Conservation (phyloP, 2,329 filamentous ascomycete genomes). For the Penicillium sp. region DNA sequence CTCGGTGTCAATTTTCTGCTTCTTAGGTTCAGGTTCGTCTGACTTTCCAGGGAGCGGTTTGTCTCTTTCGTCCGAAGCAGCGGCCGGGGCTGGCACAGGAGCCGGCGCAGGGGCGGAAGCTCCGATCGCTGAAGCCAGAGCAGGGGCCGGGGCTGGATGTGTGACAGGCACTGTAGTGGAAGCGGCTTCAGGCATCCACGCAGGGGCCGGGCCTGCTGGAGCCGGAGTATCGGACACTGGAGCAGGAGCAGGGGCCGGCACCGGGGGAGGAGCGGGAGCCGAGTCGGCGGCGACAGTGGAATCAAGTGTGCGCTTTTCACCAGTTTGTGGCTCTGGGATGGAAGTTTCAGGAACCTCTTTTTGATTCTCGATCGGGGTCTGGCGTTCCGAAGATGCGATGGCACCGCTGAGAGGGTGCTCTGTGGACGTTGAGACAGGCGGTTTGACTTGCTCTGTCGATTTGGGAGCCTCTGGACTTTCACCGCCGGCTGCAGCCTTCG, state of each 20-base stretch:
- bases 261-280: neutral
- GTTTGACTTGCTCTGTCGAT: constrained; percentile 11
- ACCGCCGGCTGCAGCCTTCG: constrained; percentile 2
- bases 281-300: constrained; percentile 3
- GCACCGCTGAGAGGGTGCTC: constrained; percentile 5
- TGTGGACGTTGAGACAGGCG: constrained; percentile 7
- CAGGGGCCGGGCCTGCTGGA: neutral
- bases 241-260: neutral
- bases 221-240: neutral
- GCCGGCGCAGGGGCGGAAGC: neutral
- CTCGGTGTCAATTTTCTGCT: constrained; percentile 35
- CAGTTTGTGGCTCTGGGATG: constrained; percentile 11
- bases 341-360: neutral
- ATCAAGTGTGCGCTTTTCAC: constrained; percentile 27
- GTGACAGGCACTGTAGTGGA: neutral
- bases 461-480: constrained; percentile 14
- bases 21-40: constrained; percentile 37
- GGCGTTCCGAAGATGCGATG: constrained; percentile 15
- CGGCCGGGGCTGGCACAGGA: neutral
- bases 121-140: neutral
- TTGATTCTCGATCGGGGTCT: constrained; percentile 4
- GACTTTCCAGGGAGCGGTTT: constrained; percentile 18
- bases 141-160: neutral
- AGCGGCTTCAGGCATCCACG: neutral
- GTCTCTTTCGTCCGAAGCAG: constrained; percentile 13